These are phyloP conservation scores for Fusarium succisae DNA, from an alignment of 2,329 filamentous ascomycete species.

Conservation along the genomic window DNA sequence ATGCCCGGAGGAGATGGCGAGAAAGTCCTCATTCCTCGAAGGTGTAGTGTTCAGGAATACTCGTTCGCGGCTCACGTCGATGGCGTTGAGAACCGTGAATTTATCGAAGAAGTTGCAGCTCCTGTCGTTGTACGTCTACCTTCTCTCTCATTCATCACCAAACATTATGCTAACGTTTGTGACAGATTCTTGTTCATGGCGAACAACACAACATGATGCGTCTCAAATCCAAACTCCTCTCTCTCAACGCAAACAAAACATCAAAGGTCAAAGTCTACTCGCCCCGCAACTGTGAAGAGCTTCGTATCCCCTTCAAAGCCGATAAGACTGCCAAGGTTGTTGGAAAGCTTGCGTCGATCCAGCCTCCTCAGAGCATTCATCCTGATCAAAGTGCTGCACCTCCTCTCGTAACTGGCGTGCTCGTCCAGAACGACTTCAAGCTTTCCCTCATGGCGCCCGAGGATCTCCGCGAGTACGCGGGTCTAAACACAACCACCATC, in stretches of 20 bases:
- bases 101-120: conserved; percentile 92
- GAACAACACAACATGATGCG: conserved; percentile 99
- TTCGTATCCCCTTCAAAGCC: conserved; percentile 92
- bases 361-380: conserved; percentile 64
- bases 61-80: conserved; percentile 98
- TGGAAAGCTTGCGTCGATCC: conserved; percentile 85
- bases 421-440: conserved; percentile 98
- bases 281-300: conserved; percentile 92
- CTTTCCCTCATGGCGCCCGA: conserved; percentile 96
- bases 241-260: conserved; percentile 84
- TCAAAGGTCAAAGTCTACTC: conserved; percentile 91
- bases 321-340: conserved; percentile 98
- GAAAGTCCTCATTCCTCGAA: conserved; percentile 87
- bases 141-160: background rate
- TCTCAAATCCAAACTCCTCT: conserved; percentile 91
- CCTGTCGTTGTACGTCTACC: conserved; percentile 82
- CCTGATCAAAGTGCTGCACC: conserved; percentile 38
- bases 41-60: conserved; percentile 93
- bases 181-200: conserved; percentile 91
- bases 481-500: conserved; percentile 94
- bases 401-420: conserved; percentile 82
- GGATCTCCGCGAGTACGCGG: conserved; percentile 93
- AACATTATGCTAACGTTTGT: conserved; percentile 10
- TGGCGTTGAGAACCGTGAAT: conserved; percentile 93
- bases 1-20: conserved; percentile 76